Conservation (phyloP, 805 yeast genomes). For the Yarrowia keelungensis region DNA sequence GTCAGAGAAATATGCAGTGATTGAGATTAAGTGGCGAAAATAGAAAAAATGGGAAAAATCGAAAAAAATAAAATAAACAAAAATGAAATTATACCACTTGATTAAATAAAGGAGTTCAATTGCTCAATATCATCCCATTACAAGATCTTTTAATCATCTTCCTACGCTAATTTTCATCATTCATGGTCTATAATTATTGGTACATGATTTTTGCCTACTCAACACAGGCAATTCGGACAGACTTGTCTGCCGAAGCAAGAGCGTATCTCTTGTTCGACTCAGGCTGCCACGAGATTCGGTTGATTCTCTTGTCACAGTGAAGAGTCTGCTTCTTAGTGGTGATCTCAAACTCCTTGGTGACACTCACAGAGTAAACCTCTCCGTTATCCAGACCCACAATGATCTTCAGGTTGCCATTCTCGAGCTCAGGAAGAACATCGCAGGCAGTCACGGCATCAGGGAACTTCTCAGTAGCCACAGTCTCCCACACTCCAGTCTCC, state of each 20-base stretch:
- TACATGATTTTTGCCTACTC: neutral
- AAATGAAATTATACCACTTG: no score
- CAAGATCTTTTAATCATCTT: no score
- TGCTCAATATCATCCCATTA: no score
- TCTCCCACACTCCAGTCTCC: conserved; percentile 50
- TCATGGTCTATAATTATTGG: neutral
- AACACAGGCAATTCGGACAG: neutral
- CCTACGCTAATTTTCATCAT: no score
- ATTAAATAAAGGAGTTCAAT: no score
- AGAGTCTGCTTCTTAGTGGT: conserved; percentile 57
- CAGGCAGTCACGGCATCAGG: conserved; percentile 71
- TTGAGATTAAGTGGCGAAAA: no score
- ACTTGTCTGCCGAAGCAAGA: conserved; percentile 24
- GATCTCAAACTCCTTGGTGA: conserved; percentile 48
- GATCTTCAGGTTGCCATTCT: conserved; percentile 46
- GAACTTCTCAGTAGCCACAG: conserved; percentile 56
- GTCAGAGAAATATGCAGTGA: neutral
- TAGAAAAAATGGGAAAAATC: no score
- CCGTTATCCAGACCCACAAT: conserved; percentile 81
- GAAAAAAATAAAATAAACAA: no score
- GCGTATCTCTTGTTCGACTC: conserved; percentile 13
- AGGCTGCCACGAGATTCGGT: conserved; percentile 66
- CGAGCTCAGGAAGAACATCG: conserved; percentile 53
- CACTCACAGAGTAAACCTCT: conserved; percentile 55
- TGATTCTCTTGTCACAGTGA: conserved; percentile 59